Evolutionary conservation across 345 rosid genomes (phyloP), one percentile per base, ranked within the genome.

Genomic region (Moringa oleifera): DNA sequence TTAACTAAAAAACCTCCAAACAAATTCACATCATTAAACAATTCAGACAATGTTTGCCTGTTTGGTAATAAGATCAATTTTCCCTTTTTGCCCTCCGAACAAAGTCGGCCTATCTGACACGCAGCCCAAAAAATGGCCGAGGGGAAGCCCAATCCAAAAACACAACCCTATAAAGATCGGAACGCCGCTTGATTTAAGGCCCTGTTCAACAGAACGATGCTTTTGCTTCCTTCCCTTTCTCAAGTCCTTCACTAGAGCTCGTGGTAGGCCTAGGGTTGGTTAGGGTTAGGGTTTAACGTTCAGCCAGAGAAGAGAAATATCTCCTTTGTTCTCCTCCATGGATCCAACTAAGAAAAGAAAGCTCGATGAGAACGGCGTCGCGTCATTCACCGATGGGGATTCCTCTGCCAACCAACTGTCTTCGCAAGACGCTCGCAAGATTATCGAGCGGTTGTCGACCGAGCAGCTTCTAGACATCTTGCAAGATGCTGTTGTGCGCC

Each of bases 401-500:
- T 67, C 73, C 20, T 37, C 58, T 12, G 3, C 76, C 56, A 67
- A 51, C 67, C 70, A 73, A 70, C 76, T 85, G 18, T 64, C 68
- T 21, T 79, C 81, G 0, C 70, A 71, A 4, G 95, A 88, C 65
- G 80, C 76, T 0, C 81, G 91, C 61, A 88, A 81, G 69, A 71
- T 88, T 20, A 64, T 85, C 66, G 95, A 88, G 59, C 79, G 81
- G 0, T 78, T 88, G 37, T 59, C 82, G 31, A 62, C 63, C 23
- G 96, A 88, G 22, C 97, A 84, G 70, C 89, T 91, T 56, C 70
- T 86, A 33, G 88, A 85, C 50, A 52, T 88, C 67, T 73, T 91
- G 31, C 85, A 83, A 52, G 59, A 64, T 20, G 91, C 91, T 19
- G 73, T 75, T 4, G 57, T 69, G 19, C 63, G 77, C 25, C 91